A percentile compares a stretch with the other conserved stretches of the same genome.
Conservation (phyloP, 352 stramenopile genomes). For the Phytophthora rubi region DNA sequence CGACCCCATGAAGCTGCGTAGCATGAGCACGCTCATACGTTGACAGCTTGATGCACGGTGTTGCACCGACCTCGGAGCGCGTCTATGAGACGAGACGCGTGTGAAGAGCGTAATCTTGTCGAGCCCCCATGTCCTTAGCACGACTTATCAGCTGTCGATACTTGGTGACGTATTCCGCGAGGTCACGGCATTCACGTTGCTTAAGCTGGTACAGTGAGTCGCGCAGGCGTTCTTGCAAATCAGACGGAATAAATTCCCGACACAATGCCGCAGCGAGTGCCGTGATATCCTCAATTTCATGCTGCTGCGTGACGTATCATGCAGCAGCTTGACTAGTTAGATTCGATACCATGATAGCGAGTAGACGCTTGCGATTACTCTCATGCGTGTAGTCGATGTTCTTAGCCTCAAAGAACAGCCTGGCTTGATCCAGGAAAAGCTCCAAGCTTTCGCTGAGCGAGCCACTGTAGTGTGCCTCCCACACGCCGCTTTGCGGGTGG, state of each 20-base stretch:
- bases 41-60: not conserved
- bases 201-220: constrained; percentile 5
- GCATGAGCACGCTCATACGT: constrained; percentile 1
- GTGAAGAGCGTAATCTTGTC: constrained; percentile 13
- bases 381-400: not conserved
- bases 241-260: constrained; percentile 7
- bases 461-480: not conserved
- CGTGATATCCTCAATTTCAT: constrained; percentile 8
- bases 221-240: constrained; percentile 3
- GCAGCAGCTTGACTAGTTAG: not conserved
- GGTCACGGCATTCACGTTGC: constrained; percentile 8
- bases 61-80: not conserved
- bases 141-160: constrained; percentile 13
- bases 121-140: not conserved
- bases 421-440: not conserved
- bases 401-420: not conserved
- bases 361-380: not conserved
- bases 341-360: not conserved
- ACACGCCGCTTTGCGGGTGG: not conserved
- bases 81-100: not conserved
- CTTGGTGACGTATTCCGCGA: not conserved
- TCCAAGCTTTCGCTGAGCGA: not conserved
- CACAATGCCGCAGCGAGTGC: not conserved
- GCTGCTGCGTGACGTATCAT: not conserved
- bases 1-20: not conserved